A percentile compares a stretch with the other conserved stretches of the same genome.
Evolutionary conservation across 2,329 filamentous ascomycete species (phyloP).

Genomic region (Epicoccum sorghinum): DNA sequence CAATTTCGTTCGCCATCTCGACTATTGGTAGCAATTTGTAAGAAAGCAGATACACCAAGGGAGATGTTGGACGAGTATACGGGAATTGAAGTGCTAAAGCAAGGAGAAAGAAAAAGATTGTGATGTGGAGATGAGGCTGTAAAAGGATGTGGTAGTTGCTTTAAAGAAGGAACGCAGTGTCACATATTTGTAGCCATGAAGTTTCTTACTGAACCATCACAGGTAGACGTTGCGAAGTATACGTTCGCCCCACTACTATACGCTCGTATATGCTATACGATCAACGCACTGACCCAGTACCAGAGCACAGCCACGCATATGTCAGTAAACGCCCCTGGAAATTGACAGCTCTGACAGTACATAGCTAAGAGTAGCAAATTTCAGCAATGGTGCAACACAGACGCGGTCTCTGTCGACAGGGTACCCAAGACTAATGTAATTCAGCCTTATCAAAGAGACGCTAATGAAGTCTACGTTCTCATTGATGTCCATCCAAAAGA

Average conservation of each 20-base stretch:
- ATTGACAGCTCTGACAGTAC: background rate
- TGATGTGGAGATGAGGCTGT: no score
- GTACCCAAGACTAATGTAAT: no score
- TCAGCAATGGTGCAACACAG: conserved; percentile 5
- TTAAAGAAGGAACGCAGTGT: background rate
- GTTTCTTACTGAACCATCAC: background rate
- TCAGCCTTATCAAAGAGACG: no score
- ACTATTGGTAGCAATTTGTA: background rate
- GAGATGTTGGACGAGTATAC: background rate
- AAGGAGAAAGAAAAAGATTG: no score
- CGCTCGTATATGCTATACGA: conserved; percentile 17
- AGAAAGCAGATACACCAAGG: background rate
- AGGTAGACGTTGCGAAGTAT: background rate
- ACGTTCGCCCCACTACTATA: conserved; percentile 4
- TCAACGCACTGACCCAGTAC: conserved; percentile 10
- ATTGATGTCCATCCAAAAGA: no score
- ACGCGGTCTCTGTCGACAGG: background rate
- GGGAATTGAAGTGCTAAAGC: no score
- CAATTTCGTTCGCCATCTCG: conserved; percentile 20
- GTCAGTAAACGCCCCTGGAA: background rate
- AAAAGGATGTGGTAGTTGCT: no score
- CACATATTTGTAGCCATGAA: conserved; percentile 5
- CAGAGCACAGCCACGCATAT: conserved; percentile 11
- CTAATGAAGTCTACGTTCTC: no score
- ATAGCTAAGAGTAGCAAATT: background rate